Conservation (phyloP, 2,329 filamentous ascomycete genomes). For the Ambrosiella cleistominuta region DNA sequence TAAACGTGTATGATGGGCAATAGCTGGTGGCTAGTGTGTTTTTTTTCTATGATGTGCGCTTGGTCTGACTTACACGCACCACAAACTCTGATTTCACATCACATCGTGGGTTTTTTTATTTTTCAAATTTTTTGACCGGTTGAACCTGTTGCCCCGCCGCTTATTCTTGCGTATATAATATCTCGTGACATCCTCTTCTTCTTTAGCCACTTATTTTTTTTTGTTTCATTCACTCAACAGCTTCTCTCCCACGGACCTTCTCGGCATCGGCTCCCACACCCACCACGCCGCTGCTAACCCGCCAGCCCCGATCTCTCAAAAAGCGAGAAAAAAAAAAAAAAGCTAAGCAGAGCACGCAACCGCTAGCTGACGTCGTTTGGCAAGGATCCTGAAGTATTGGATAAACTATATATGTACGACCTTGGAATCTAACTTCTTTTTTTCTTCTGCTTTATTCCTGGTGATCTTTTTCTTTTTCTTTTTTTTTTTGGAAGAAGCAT, state of each 20-base stretch:
- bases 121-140: not conserved
- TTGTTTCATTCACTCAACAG: not conserved
- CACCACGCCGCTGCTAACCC: not conserved
- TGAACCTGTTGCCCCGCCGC: not conserved
- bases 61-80: too few relatives aligned
- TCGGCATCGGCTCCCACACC: not conserved
- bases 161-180: too few relatives aligned
- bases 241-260: not conserved
- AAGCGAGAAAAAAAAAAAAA: not conserved
- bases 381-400: not conserved
- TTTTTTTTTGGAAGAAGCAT: too few relatives aligned
- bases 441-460: too few relatives aligned
- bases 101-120: not conserved
- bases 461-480: too few relatives aligned
- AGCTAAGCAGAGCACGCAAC: constrained; percentile 1
- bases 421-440: too few relatives aligned
- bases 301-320: not conserved
- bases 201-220: not conserved
- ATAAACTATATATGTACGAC: too few relatives aligned
- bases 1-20: too few relatives aligned
- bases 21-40: too few relatives aligned
- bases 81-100: too few relatives aligned
- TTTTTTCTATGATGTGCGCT: too few relatives aligned
- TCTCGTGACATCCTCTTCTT: not conserved
- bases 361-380: not conserved